A percentile compares a stretch with the other conserved stretches of the same genome.
phyloP scores from a whole-genome alignment of 73 alveolate genomes.

The Uronychia binucleata region DNA sequence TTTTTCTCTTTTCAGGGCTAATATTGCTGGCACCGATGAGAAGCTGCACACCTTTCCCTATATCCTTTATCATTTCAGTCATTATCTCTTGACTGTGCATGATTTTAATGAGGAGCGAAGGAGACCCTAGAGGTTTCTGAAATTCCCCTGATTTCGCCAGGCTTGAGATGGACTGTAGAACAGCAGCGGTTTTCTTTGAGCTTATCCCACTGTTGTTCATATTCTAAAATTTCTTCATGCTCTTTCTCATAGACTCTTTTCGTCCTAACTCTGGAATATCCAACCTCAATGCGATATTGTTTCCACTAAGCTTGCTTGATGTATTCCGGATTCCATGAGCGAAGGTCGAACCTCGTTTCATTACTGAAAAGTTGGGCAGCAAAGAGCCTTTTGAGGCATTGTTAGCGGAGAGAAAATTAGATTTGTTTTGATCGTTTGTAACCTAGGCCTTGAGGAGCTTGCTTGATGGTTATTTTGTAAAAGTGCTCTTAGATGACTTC shows the following conservation, averaged over 20 bases:
- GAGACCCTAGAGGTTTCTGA: not conserved
- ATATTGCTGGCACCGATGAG: not conserved
- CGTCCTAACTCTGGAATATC: not conserved
- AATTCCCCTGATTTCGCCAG: not conserved
- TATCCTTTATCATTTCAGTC: not conserved
- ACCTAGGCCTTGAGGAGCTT: no score
- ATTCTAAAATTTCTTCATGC: not conserved
- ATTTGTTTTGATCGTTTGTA: no score
- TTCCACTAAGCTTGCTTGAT: no score
- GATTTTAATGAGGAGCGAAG: not conserved
- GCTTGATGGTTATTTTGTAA: no score
- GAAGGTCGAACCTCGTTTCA: not conserved
- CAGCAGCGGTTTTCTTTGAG: not conserved
- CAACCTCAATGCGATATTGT: not conserved
- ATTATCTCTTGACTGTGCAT: not conserved
- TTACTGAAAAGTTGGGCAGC: not conserved
- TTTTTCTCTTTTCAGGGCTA: not conserved
- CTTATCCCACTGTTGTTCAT: no score
- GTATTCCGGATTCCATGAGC: not conserved
- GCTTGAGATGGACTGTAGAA: not conserved
- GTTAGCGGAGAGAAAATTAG: not conserved
- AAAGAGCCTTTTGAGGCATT: not conserved
- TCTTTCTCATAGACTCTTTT: not conserved
- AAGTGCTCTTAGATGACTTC: no score
- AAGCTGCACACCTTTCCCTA: not conserved